Evolutionary conservation across 2,329 filamentous ascomycete genomes (phyloP).

Genomic region (Aquanectria penicillioides): DNA sequence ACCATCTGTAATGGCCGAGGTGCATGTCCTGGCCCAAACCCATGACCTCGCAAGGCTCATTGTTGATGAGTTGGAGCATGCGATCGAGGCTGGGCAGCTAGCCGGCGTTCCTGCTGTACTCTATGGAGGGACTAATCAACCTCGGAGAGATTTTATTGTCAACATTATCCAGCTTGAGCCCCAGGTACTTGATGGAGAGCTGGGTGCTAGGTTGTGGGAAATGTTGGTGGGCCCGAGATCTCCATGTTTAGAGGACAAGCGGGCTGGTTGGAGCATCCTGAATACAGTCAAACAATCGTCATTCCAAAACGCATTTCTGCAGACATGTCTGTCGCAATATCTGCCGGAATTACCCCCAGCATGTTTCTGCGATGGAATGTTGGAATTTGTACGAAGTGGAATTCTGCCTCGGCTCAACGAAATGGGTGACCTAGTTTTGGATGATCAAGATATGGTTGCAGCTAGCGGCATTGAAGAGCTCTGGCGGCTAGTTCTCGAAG

Average conservation of each 20-base stretch:
- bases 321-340: slow-evolving; percentile 63
- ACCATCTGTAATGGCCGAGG: slow-evolving; percentile 57
- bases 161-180: slow-evolving; percentile 70
- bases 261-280: slow-evolving; percentile 75
- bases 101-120: slow-evolving; percentile 57
- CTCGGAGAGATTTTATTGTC: slow-evolving; percentile 66
- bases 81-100: slow-evolving; percentile 47
- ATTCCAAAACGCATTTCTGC: slow-evolving; percentile 66
- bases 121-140: slow-evolving; percentile 59
- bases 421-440: slow-evolving; percentile 55
- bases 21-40: slow-evolving; percentile 67
- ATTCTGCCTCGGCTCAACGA: slow-evolving; percentile 60
- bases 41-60: slow-evolving; percentile 70
- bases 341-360: slow-evolving; percentile 66
- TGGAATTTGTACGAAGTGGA: slow-evolving; percentile 69
- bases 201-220: slow-evolving; percentile 76
- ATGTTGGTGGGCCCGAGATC: slow-evolving; percentile 74
- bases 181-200: slow-evolving; percentile 67
- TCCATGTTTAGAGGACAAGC: slow-evolving; percentile 68
- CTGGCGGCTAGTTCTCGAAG: slow-evolving; percentile 84
- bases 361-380: slow-evolving; percentile 68
- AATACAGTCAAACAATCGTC: slow-evolving; percentile 54
- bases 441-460: slow-evolving; percentile 62
- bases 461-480: slow-evolving; percentile 73
- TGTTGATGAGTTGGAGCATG: slow-evolving; percentile 71